phyloP scores from a whole-genome alignment of 768 basidiomycete genomes.

The Collybia mongolica region DNA sequence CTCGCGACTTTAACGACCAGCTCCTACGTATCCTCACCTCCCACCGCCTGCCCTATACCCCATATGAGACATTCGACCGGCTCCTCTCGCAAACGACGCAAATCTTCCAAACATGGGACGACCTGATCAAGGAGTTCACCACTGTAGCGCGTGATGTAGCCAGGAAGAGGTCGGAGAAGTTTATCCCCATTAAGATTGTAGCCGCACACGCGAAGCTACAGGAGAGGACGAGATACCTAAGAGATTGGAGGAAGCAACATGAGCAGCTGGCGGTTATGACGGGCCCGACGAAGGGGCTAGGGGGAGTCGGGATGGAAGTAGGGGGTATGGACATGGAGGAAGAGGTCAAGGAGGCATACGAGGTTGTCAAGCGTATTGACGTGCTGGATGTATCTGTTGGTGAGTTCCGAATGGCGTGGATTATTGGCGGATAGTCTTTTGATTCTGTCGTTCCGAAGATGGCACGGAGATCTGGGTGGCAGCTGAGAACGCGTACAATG shows the following conservation, averaged over 20 bases:
- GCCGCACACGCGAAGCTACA: slow-evolving; percentile 91
- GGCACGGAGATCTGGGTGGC: slow-evolving; percentile 98
- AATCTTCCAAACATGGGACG: slow-evolving; percentile 89
- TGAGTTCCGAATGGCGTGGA: slow-evolving; percentile 32
- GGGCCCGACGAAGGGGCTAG: slow-evolving; percentile 85
- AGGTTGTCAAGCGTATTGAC: slow-evolving; percentile 95
- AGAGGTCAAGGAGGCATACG: slow-evolving; percentile 94
- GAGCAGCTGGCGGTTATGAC: slow-evolving; percentile 98
- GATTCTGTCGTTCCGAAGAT: slow-evolving; percentile 44
- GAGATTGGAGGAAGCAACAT: slow-evolving; percentile 95
- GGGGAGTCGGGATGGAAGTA: slow-evolving; percentile 68
- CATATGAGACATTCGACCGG: slow-evolving; percentile 92
- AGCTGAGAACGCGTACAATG: slow-evolving; percentile 97
- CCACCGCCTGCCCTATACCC: slow-evolving; percentile 89
- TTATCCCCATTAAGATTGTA: slow-evolving; percentile 94
- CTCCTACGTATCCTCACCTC: slow-evolving; percentile 87
- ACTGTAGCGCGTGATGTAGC: slow-evolving; percentile 93
- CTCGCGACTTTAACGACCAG: slow-evolving; percentile 95
- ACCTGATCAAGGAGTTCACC: slow-evolving; percentile 87
- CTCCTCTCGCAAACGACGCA: slow-evolving; percentile 71
- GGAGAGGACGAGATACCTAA: slow-evolving; percentile 81
- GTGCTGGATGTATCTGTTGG: slow-evolving; percentile 92
- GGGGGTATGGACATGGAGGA: slow-evolving; percentile 98
- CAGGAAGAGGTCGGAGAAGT: slow-evolving; percentile 84
- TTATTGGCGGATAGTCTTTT: background rate